Evolutionary conservation across 257 asterid genomes (phyloP).

Genomic region (Mitragyna speciosa): DNA sequence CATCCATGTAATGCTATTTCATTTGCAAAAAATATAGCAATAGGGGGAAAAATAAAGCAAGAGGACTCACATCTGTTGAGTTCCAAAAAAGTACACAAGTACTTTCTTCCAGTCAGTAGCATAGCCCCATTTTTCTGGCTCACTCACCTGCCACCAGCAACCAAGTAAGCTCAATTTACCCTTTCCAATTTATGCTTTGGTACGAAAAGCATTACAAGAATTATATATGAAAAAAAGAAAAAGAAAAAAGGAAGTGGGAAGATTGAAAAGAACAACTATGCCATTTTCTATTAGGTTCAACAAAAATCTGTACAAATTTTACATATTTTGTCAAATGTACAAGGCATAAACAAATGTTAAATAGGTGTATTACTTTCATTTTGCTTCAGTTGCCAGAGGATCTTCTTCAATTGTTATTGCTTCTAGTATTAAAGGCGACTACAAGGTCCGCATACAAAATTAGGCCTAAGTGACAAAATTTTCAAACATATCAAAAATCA

Average conservation of each 20-base stretch:
- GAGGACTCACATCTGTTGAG: constrained; percentile 76
- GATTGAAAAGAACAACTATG: background rate
- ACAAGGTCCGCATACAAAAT: background rate
- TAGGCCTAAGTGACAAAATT: background rate
- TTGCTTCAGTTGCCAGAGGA: background rate
- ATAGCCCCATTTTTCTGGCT: constrained; percentile 85
- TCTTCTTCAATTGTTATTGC: background rate
- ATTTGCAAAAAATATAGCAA: background rate
- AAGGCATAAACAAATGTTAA: too few species aligned
- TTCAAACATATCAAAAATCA: background rate
- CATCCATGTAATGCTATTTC: background rate
- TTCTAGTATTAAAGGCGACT: background rate
- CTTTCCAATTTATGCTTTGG: constrained; percentile 2
- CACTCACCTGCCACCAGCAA: constrained; percentile 69
- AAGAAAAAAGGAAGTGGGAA: background rate
- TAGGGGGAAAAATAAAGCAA: constrained; percentile 1
- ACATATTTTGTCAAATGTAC: background rate
- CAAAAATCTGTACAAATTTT: background rate
- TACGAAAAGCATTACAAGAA: background rate
- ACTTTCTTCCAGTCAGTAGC: constrained; percentile 74
- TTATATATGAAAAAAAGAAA: too few species aligned
- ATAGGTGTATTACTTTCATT: background rate
- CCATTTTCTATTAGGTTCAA: background rate
- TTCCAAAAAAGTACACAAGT: constrained; percentile 78
- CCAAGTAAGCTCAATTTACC: constrained; percentile 8